Base-by-base conservation (phyloP, 225 moss, liverwort and hornwort genomes). In the Physcomitrium patens region DNA sequence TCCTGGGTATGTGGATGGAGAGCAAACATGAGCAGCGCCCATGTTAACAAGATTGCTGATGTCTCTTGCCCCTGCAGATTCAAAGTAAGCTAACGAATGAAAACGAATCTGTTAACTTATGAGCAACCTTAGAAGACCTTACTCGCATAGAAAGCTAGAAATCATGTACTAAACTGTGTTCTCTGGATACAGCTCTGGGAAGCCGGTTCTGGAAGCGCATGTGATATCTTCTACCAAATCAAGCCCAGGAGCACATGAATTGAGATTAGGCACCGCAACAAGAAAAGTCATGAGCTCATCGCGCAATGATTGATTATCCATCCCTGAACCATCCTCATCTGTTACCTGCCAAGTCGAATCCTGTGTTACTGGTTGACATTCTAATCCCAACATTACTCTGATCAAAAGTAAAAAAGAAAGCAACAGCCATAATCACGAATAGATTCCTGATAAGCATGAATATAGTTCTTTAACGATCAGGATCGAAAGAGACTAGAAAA, bases 221-320 rank as follows among this genome's bases (percentile, higher is more conserved):
- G 1, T 16, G 1, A 43, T 19, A 24, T 46, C 41, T 61, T 5
- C 45, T 53, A 20, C 12, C 16, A 15, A 50, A 42, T 18, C 24
- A 54, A 47, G 46, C 3, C 41, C 69, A 56, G 17, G 63, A 43
- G 24, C 49, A 64, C n/a, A 63, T 11, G 19, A 48, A 52, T 46
- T 42, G 68, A 60, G 37, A 16, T 15, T 58, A 73, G 70, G 73
- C 76, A 94, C 90, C 67, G 92, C 94, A 76, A 90, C 84, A 61
- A 94, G 87, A 15, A 94, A 78, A 69, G 92, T 94, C 90, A 94
- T 94, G 70, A 94, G 85, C 85, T 94, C 91, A 69, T 94, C 90
- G 1, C 90, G 91, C 64, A 94, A 76, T 9, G 88, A 84, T 53
- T 23, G 63, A 75, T 90, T 87, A 37, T 94, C 87, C 90, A 94